Evolutionary conservation across 1,284 basidiomycete genomes (phyloP), one percentile per base, ranked within the genome.

Genomic region (Schizophyllum amplum): DNA sequence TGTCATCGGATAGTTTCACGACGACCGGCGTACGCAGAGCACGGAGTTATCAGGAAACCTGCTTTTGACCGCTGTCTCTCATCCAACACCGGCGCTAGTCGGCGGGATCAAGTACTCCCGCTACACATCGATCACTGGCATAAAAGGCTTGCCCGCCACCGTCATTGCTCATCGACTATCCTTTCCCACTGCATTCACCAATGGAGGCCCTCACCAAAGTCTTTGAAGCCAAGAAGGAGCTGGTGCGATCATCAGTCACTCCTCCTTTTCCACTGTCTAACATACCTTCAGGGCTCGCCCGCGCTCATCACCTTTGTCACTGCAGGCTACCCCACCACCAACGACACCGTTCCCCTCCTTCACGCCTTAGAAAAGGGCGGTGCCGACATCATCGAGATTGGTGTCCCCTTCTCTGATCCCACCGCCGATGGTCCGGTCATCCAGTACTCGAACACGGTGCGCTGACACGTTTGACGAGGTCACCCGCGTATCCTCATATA

Each of bases 391-490:
- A 96, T 99, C 63, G 96, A 99, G 72, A 81, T 99, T 27, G 97
- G 97, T 24, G 82, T 98, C 42, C 96, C 94, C 0, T 98, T 98
- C 77, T 94, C 91, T 57, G 96, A 99, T 75, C 96, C 96, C 7
- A 92, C 94, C 64, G 96, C 94, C 1, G 96, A 99, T 74, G 90
- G 96, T 0, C 88, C 87, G 21, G 84, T 86, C 4, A 98, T 99
- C 62, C 96, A 98, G 69, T 87, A 89, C 63, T 84, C 90, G 50
- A 98, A 98, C 73, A 88, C 88, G 33, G 94, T 95, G 60, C 63
- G 87, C 6, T 13, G 48, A 52, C 47, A 48, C 23, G 51, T 52
- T n/a, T 56, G 56, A 33, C 50, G 7, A 48, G 59, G 25, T 57
- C 54, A 33, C 24, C 11, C 13, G 53, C 42, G 46, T 57, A 47